Evolutionary conservation across 192 early-diverging fungal genomes (phyloP), one percentile per base, ranked within the genome.

Genomic region (Mortierella hygrophila): DNA sequence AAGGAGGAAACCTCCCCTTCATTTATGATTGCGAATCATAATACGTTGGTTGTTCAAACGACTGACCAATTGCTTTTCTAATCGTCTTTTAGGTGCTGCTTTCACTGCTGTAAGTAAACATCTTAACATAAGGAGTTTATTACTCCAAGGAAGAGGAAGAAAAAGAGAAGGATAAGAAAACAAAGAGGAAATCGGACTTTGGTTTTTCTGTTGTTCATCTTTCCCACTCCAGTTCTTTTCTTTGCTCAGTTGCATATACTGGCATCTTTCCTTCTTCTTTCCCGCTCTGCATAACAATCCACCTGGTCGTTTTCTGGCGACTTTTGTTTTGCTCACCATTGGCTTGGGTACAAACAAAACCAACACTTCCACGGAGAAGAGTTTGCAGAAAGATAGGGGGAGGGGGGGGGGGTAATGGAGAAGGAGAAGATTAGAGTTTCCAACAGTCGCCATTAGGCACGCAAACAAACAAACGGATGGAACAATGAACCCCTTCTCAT

Each of bases 91-190:
- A 80, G 78, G 84, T 81, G 84, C 84, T 78, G 84, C 84, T 26
- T 86, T 86, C 76, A 86, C 84, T 40, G 54, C 75, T 79, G 83
- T 85, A 80, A 72, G 83, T 77, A 16, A 21, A 52, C 47, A 84
- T 72, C 20, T 72, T 77, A 18, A n/a, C 5, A 52, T 0, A 20
- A 5, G 49, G 18, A 20, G 10, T 52, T 15, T 20, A 3, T 52
- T 13, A 65, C 60, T 65, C 29, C 29, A 65, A 65, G 21, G 49
- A 52, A 52, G 10, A 60, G 8, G 57, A 60, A 29, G 35, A 68
- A 70, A 8, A 29, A 40, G 8, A 38, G 35, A 38, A 29, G 38
- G 20, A 70, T 37, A 1, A 40, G 35, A 70, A 40, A 41, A 35
- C 9, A 46, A 9, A 42, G 60, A 65, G 29, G 60, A 35, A 16